phyloP scores from a whole-genome alignment of 2,329 filamentous ascomycete species.

The Setomelanomma holmii region DNA sequence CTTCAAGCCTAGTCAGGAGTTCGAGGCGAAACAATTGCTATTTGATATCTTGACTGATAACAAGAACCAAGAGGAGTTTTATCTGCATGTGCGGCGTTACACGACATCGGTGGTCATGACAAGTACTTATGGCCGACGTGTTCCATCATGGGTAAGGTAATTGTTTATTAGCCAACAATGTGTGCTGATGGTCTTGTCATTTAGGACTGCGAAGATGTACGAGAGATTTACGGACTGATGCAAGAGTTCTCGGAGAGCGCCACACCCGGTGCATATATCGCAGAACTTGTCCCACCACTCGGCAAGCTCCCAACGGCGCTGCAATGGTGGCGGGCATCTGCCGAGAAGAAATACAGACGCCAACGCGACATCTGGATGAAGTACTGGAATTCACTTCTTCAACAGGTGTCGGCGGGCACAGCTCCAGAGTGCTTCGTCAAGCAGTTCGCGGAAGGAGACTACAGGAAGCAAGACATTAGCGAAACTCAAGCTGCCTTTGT shows the following conservation, averaged over 20 bases:
- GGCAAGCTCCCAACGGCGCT: slow-evolving; percentile 12
- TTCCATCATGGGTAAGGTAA: slow-evolving; percentile 11
- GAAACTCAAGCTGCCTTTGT: slow-evolving; percentile 29
- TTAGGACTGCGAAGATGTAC: slow-evolving; percentile 18
- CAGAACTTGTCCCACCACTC: slow-evolving; percentile 17
- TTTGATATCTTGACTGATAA: slow-evolving; percentile 47
- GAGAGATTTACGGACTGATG: slow-evolving; percentile 20
- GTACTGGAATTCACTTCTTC: slow-evolving; percentile 17
- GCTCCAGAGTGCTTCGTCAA: slow-evolving; percentile 28
- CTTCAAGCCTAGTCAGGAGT: slow-evolving; percentile 51
- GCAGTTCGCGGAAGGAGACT: slow-evolving; percentile 17
- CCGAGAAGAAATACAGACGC: slow-evolving; percentile 1
- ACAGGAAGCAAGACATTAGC: slow-evolving; percentile 39
- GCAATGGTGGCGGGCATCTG: slow-evolving; percentile 8
- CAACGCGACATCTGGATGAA: slow-evolving; percentile 18
- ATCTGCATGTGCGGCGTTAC: slow-evolving; percentile 21
- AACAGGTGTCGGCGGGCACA: slow-evolving; percentile 10
- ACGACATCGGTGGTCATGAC: slow-evolving; percentile 25
- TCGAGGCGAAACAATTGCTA: slow-evolving; percentile 52
- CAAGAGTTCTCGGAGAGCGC: slow-evolving; percentile 17
- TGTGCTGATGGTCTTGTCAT: not conserved
- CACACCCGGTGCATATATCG: slow-evolving; percentile 17
- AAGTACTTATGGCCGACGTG: slow-evolving; percentile 22
- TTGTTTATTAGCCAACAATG: not conserved
- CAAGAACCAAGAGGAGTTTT: slow-evolving; percentile 24